These are phyloP conservation scores for Diplodia scrobiculata DNA, from an alignment of 2,329 filamentous ascomycete species.

Conservation along the genomic window DNA sequence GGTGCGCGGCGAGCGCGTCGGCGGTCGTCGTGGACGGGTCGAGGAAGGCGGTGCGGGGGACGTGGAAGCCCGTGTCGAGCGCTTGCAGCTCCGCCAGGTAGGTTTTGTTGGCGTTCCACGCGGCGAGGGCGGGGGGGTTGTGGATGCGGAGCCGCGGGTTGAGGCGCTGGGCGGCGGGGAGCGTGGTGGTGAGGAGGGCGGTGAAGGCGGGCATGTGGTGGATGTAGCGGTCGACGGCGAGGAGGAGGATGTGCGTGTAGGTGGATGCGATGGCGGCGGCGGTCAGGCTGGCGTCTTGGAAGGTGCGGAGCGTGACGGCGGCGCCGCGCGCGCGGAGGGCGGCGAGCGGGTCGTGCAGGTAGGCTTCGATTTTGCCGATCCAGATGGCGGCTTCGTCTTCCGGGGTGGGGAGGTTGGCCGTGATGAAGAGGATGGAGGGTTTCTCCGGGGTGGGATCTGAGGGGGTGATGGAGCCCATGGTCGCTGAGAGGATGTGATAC, in stretches of 20 bases:
- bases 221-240: conserved; percentile 23
- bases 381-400: conserved; percentile 7
- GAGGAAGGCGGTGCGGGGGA: conserved; percentile 22
- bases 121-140: conserved; percentile 14
- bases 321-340: conserved; percentile 11
- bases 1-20: neutral
- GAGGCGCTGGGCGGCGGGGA: conserved; percentile 22
- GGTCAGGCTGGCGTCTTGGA: conserved; percentile 14
- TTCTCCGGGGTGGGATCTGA: neutral
- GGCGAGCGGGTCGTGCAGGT: neutral
- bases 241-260: conserved; percentile 28
- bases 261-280: conserved; percentile 9
- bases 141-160: conserved; percentile 25
- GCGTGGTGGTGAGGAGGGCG: conserved; percentile 5
- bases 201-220: conserved; percentile 24
- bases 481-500: neutral
- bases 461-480: neutral
- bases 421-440: conserved; percentile 25
- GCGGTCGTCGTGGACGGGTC: neutral
- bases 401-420: conserved; percentile 4
- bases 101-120: conserved; percentile 28
- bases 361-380: conserved; percentile 26
- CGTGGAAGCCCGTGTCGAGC: neutral
- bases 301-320: conserved; percentile 3
- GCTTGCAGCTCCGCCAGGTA: conserved; percentile 23